These are phyloP conservation scores for Cicer cuneatum DNA, from an alignment of 306 rosid genomes.

Conservation along the genomic window DNA sequence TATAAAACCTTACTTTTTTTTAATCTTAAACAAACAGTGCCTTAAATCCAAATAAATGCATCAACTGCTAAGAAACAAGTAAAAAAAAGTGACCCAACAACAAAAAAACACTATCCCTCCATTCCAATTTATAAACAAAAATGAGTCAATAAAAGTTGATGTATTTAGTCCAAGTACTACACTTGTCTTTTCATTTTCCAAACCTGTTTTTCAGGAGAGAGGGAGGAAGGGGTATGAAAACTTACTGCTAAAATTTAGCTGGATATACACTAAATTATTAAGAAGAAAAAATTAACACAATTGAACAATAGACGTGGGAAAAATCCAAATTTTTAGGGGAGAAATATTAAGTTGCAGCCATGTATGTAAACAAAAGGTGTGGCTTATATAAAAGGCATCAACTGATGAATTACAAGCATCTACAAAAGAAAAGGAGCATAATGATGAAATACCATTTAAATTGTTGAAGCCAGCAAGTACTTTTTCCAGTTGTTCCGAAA, in stretches of 20 bases:
- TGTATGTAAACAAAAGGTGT: constrained; percentile 29
- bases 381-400: background rate
- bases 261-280: constrained; percentile 3
- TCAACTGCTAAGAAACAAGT: constrained; percentile 2
- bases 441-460: constrained; percentile 57
- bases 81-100: background rate
- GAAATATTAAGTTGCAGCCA: background rate
- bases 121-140: no score
- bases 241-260: constrained; percentile 2
- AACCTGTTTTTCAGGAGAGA: no score
- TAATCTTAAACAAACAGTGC: background rate
- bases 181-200: constrained; percentile 1
- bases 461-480: constrained; percentile 57
- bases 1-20: background rate
- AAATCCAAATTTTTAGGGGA: background rate
- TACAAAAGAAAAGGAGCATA: constrained; percentile 31
- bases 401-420: constrained; percentile 34
- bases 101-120: background rate
- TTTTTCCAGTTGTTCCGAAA: constrained; percentile 62
- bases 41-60: constrained; percentile 7
- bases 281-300: background rate
- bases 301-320: background rate
- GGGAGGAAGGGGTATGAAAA: background rate
- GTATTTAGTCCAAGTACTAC: no score
- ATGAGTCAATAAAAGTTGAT: no score